Conservation (phyloP, 1,284 basidiomycete genomes). For the Melampsora larici-populina region DNA sequence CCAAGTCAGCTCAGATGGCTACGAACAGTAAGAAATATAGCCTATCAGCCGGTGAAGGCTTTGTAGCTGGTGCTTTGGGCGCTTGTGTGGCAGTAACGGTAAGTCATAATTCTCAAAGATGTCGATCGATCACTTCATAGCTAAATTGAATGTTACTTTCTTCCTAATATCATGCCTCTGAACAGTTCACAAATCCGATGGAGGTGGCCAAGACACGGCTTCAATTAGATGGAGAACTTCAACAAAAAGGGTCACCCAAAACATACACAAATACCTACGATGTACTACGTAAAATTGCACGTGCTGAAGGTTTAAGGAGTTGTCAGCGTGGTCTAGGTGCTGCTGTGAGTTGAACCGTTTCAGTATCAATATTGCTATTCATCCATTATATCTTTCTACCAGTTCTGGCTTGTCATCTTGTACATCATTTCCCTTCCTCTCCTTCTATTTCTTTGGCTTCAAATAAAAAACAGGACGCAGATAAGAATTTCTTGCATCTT, state of each 20-base stretch:
- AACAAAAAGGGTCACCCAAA: conserved; percentile 33
- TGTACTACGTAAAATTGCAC: conserved; percentile 30
- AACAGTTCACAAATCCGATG: conserved; percentile 46
- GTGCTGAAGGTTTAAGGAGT: conserved; percentile 23
- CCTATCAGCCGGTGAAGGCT: conserved; percentile 26
- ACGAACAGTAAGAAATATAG: not conserved
- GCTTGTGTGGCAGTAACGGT: conserved; percentile 43
- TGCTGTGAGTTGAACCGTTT: conserved; percentile 19
- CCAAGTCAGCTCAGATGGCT: too few relatives aligned
- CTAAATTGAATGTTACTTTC: not conserved
- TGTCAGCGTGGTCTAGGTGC: conserved; percentile 42
- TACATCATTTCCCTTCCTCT: too few relatives aligned
- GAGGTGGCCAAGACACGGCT: conserved; percentile 92
- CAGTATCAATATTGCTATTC: not conserved
- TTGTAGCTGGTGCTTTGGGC: conserved; percentile 38
- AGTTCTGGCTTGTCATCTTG: too few relatives aligned
- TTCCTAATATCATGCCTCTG: not conserved
- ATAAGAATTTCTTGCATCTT: too few relatives aligned
- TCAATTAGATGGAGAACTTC: conserved; percentile 86
- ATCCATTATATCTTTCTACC: not conserved
- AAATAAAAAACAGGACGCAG: not conserved
- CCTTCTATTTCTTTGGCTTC: not conserved
- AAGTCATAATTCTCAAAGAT: not conserved
- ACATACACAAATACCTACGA: conserved; percentile 28
- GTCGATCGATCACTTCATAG: too few relatives aligned